phyloP scores from a whole-genome alignment of 164 flowering plant genomes.

The Magnolia sinica region DNA sequence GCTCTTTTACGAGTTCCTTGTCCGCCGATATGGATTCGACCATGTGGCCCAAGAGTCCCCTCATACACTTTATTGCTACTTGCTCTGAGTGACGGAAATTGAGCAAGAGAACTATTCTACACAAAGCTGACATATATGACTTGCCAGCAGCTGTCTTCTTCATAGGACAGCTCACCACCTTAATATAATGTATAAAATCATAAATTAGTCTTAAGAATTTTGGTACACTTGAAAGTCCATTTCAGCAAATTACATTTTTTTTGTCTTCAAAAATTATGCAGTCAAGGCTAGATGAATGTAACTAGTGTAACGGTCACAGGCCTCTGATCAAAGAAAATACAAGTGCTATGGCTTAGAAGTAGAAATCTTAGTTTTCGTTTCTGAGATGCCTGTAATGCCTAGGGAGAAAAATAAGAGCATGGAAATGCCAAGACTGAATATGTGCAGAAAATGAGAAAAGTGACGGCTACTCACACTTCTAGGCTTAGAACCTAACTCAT shows the following conservation, averaged over 20 bases:
- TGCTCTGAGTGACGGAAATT: slow-evolving; percentile 62
- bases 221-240: background rate
- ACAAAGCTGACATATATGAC: slow-evolving; percentile 65
- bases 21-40: slow-evolving; percentile 46
- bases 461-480: background rate
- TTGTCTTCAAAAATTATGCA: background rate
- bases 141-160: slow-evolving; percentile 85
- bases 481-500: too few species aligned
- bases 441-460: background rate
- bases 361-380: background rate
- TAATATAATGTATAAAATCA: slow-evolving; percentile 10
- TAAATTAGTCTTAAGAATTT: background rate
- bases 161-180: slow-evolving; percentile 57
- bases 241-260: background rate
- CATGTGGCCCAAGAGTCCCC: slow-evolving; percentile 51
- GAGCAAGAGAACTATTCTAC: slow-evolving; percentile 57
- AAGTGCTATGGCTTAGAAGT: background rate
- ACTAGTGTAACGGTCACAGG: background rate
- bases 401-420: background rate
- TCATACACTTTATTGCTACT: slow-evolving; percentile 63
- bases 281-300: background rate
- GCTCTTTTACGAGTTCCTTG: slow-evolving; percentile 68
- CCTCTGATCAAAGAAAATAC: background rate
- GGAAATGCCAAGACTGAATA: background rate
- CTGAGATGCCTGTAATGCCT: background rate